Evolutionary conservation across 768 basidiomycete species (phyloP).

Genomic region (Kwoniella sp.): DNA sequence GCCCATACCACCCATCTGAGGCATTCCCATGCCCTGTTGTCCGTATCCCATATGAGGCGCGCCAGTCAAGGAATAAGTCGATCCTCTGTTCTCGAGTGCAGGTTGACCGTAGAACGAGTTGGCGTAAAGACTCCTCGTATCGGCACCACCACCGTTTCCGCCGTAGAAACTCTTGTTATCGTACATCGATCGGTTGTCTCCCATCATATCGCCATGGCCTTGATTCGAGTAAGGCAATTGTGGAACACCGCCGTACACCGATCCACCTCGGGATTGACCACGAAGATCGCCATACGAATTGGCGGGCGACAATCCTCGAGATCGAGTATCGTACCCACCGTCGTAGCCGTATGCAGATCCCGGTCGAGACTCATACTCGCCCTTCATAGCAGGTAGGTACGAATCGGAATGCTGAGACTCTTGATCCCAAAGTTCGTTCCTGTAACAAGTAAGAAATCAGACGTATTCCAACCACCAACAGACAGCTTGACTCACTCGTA

Average conservation of each 20-base stretch:
- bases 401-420: constrained; percentile 94
- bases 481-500: constrained; percentile 75
- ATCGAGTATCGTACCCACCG: constrained; percentile 71
- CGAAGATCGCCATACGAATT: constrained; percentile 64
- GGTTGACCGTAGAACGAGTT: constrained; percentile 48
- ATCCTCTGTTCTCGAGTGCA: constrained; percentile 18
- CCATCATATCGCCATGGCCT: constrained; percentile 13
- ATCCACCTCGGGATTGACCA: constrained; percentile 30
- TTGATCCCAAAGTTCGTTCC: constrained; percentile 97
- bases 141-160: constrained; percentile 40
- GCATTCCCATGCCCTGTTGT: not conserved
- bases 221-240: constrained; percentile 54
- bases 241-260: constrained; percentile 56
- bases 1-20: constrained; percentile 8
- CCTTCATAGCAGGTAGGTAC: constrained; percentile 78
- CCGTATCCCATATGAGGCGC: not conserved
- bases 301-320: constrained; percentile 70
- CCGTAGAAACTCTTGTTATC: constrained; percentile 21
- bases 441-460: too few relatives aligned
- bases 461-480: too few relatives aligned
- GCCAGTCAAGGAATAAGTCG: constrained; percentile 22
- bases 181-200: constrained; percentile 31
- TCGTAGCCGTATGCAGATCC: constrained; percentile 63
- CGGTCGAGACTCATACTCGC: constrained; percentile 57
- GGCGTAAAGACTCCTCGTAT: constrained; percentile 56